Base-by-base conservation (phyloP, 2,329 filamentous ascomycete species). In the Ophioceras dolichostomum region DNA sequence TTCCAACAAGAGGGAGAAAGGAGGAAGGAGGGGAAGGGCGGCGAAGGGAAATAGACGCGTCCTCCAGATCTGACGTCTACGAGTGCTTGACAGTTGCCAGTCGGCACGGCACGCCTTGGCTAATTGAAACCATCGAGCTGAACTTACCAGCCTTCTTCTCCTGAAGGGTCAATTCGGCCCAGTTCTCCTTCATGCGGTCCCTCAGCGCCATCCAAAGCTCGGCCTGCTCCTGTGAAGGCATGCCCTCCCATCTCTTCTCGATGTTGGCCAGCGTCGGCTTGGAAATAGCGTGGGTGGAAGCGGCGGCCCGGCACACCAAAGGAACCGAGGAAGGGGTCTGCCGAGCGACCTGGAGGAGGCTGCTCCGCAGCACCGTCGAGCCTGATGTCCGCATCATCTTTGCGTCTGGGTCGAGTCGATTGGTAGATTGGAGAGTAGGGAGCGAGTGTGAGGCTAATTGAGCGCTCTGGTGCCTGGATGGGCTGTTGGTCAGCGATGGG, bases 91-190 rank as follows among this genome's bases (percentile, higher is more conserved):
- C n/a, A n/a, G n/a, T n/a, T n/a, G n/a, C n/a, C n/a, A n/a, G n/a
- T n/a, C n/a, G n/a, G n/a, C n/a, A n/a, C n/a, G n/a, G n/a, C n/a
- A n/a, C n/a, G n/a, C n/a, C n/a, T n/a, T n/a, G n/a, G n/a, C n/a
- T n/a, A n/a, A n/a, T n/a, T n/a, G n/a, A n/a, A n/a, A n/a, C n/a
- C n/a, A n/a, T n/a, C n/a, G n/a, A n/a, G n/a, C n/a, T n/a, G n/a
- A 32, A 85, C 88, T 61, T 79, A 95, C 91, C 89, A 54, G 91
- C 91, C 73, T 94, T 96, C 84, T 98, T 94, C 76, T 98, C 91
- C 65, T 91, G 83, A 56, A 93, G 51, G 37, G 91, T 95, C 69
- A 98, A 70, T 58, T 96, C 86, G 58, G 81, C 76, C 91, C 91
- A 98, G 71, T 86, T 87, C 54, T 76, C 79, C 83, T 94, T 95